phyloP scores from a whole-genome alignment of 176 grass and related monocot genomes.

The Oryza australiensis region DNA sequence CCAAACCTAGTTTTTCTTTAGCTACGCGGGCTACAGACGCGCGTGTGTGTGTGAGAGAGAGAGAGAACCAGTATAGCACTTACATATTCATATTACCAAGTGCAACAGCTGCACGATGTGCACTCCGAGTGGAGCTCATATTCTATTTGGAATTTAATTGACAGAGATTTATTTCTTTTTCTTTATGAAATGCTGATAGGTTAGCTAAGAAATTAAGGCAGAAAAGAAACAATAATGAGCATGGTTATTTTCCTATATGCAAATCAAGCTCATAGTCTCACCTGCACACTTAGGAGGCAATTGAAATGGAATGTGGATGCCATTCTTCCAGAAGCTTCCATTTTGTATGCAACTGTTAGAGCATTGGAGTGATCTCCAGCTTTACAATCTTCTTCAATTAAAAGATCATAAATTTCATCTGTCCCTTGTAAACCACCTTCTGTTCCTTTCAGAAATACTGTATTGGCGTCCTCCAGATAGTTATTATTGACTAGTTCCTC shows the following conservation, averaged over 20 bases:
- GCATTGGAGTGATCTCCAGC: slow-evolving; percentile 93
- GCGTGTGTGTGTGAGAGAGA: background rate
- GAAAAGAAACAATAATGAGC: background rate
- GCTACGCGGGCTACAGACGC: background rate
- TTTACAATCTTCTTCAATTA: slow-evolving; percentile 99
- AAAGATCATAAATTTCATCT: slow-evolving; percentile 76
- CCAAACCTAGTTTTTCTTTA: background rate
- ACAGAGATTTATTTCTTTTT: background rate
- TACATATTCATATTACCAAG: background rate
- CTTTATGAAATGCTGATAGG: slow-evolving; percentile 6
- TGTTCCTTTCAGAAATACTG: slow-evolving; percentile 92
- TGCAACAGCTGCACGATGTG: slow-evolving; percentile 11
- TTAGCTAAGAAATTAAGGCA: slow-evolving; percentile 32
- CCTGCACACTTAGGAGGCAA: slow-evolving; percentile 99
- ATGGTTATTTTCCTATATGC: background rate
- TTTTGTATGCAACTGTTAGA: slow-evolving; percentile 95
- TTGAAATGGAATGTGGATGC: slow-evolving; percentile 98
- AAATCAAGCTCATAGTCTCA: slow-evolving; percentile 40
- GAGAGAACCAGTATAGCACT: background rate
- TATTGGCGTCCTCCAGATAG: slow-evolving; percentile 86
- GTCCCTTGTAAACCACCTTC: slow-evolving; percentile 79
- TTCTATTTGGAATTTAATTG: slow-evolving; percentile 9
- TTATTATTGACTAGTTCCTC: slow-evolving; percentile 81
- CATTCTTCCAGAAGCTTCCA: slow-evolving; percentile 98
- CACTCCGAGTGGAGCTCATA: background rate